phyloP scores from a whole-genome alignment of 345 rosid genomes.

The Carallia brachiata region DNA sequence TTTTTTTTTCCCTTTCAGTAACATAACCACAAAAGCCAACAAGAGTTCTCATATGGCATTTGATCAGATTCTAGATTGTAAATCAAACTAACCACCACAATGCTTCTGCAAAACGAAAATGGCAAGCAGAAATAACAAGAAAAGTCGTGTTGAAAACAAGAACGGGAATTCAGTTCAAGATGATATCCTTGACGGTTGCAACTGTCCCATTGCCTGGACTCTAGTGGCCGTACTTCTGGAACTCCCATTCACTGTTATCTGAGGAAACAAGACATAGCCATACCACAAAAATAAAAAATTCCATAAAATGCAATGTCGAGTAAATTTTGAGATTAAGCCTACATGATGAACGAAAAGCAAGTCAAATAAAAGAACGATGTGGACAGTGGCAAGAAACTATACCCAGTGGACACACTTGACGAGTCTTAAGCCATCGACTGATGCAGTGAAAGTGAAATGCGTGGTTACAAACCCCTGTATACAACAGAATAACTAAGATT shows the following conservation, averaged over 20 bases:
- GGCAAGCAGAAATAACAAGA: not conserved
- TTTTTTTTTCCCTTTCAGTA: not conserved
- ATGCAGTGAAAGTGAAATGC: slow-evolving; percentile 99
- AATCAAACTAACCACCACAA: slow-evolving; percentile 4
- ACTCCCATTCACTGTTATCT: slow-evolving; percentile 99
- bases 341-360: not conserved
- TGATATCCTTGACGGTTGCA: not conserved
- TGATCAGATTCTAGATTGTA: not conserved
- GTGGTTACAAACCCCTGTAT: slow-evolving; percentile 87
- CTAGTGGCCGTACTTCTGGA: slow-evolving; percentile 97
- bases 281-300: not conserved
- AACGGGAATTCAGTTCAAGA: not conserved
- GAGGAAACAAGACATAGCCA: slow-evolving; percentile 18
- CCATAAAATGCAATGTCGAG: not conserved
- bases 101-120: not conserved
- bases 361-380: not conserved
- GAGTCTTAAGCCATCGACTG: slow-evolving; percentile 97
- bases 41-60: not conserved
- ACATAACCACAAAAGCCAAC: not conserved
- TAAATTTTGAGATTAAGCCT: not conserved
- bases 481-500: not conserved
- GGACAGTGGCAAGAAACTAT: slow-evolving; percentile 13
- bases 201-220: not conserved
- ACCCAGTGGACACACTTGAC: slow-evolving; percentile 99
- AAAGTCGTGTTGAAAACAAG: not conserved